Base-by-base conservation (phyloP, 2,329 filamentous ascomycete species). In the Fonsecaea pedrosoi region DNA sequence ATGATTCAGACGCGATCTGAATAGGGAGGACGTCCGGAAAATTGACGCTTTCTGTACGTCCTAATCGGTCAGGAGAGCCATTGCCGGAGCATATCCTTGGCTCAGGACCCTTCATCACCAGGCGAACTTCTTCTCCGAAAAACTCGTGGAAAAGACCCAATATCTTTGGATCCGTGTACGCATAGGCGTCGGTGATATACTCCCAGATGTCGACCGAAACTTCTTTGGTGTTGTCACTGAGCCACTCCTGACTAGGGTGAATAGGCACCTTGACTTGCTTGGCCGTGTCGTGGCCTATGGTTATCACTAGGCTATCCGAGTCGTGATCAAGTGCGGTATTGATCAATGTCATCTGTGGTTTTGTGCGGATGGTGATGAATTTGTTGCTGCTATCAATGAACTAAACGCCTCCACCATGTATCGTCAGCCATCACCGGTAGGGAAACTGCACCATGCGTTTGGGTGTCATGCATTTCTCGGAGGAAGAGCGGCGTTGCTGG, bases 281-380 rank as follows among this genome's bases (percentile, higher is more conserved):
- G 60, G 78, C 74, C 0, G 78, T 79, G 34, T 70, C 67, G 18
- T 68, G 34, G 9, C 66, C 66, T 21, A 71, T 66, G 12, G 80
- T 81, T 66, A 89, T 80, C 42, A 81, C 76, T 21, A 89, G 80
- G 21, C 79, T 77, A 59, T 82, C 78, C 4, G 77, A 78, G 59
- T 82, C 76, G 2, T 76, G 71, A 67, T 81, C 78, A 64, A 87
- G 78, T 2, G 78, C 77, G 1, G 86, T 87, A 38, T 84, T 82
- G 73, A 90, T 87, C 12, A 89, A 80, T 0, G 88, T 89, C 86
- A 90, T 89, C 45, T 82, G 78, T 3, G 86, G 81, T 66, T 86
- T 83, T 64, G 85, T 79, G 13, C 87, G 85, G 73, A 90, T 89
- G 2, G 87, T 90, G 60, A 89, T 75, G 74, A 89, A 89, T 64